Conservation (phyloP, 805 yeast genomes). For the Candida wancherniae region DNA sequence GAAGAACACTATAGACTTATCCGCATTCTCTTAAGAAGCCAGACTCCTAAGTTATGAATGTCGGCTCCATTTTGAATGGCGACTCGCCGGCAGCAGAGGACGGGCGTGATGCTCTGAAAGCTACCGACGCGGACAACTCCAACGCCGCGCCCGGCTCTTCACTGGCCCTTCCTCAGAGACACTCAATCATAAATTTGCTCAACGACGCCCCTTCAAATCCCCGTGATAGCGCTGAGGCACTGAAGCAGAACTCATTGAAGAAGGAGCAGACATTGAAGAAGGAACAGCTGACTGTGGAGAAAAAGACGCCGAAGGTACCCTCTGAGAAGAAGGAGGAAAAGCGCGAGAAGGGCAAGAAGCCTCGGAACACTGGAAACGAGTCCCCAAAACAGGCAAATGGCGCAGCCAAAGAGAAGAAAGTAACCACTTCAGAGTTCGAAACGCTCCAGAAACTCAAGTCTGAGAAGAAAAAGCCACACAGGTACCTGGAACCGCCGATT, state of each 20-base stretch:
- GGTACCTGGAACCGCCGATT: slow-evolving; percentile 63
- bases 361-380: not conserved
- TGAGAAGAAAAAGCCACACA: slow-evolving; percentile 45
- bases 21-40: not conserved
- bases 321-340: slow-evolving; percentile 2
- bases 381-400: not conserved
- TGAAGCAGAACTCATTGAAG: too few species aligned
- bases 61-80: slow-evolving; percentile 18
- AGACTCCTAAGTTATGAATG: too few species aligned
- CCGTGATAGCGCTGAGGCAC: slow-evolving; percentile 1
- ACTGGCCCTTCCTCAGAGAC: slow-evolving; percentile 11
- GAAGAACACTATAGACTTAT: not conserved
- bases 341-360: not conserved
- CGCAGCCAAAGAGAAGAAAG: too few species aligned
- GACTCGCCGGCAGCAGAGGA: slow-evolving; percentile 14
- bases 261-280: too few species aligned
- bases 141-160: slow-evolving; percentile 4
- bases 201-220: slow-evolving; percentile 13
- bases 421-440: slow-evolving; percentile 28
- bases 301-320: slow-evolving; percentile 6
- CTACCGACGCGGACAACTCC: slow-evolving; percentile 4
- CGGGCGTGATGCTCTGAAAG: not conserved
- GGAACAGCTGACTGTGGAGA: too few species aligned
- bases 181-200: slow-evolving; percentile 16
- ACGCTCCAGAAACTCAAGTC: slow-evolving; percentile 20